A percentile compares a stretch with the other conserved stretches of the same genome.
Conservation (phyloP, 805 yeast species). For the Pachysolen tannophilus region DNA sequence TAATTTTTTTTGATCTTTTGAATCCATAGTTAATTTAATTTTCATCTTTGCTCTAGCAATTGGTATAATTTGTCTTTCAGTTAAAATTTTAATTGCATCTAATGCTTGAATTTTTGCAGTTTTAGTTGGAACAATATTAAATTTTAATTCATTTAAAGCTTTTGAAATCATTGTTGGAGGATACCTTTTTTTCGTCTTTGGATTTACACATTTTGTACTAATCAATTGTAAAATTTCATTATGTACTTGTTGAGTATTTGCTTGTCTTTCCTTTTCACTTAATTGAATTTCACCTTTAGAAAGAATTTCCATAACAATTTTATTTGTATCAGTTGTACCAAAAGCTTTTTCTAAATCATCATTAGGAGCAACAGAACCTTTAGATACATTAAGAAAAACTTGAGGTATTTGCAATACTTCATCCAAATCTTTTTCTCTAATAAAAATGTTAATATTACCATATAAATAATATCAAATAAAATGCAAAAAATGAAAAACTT, state of each 20-base stretch:
- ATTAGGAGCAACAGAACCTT: slow-evolving; percentile 86
- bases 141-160: slow-evolving; percentile 68
- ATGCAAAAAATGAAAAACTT: slow-evolving; percentile 11
- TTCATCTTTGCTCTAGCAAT: slow-evolving; percentile 94
- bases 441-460: too few species aligned
- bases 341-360: slow-evolving; percentile 73
- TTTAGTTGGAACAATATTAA: slow-evolving; percentile 65
- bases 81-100: slow-evolving; percentile 78
- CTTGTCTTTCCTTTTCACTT: slow-evolving; percentile 86
- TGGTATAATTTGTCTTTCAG: slow-evolving; percentile 77
- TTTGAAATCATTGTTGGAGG: slow-evolving; percentile 94
- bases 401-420: slow-evolving; percentile 96
- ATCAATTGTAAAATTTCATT: slow-evolving; percentile 79
- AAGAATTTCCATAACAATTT: slow-evolving; percentile 72
- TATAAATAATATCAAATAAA: too few species aligned
- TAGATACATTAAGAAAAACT: slow-evolving; percentile 86
- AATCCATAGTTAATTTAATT: slow-evolving; percentile 52
- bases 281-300: slow-evolving; percentile 91
- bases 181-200: slow-evolving; percentile 80
- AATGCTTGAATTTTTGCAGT: slow-evolving; percentile 84
- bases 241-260: slow-evolving; percentile 61
- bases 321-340: slow-evolving; percentile 67
- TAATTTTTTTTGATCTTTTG: slow-evolving; percentile 40
- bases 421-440: slow-evolving; percentile 78
- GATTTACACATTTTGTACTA: slow-evolving; percentile 87